Evolutionary conservation across 805 yeast genomes (phyloP).

Genomic region (Hanseniaspora vineae): DNA sequence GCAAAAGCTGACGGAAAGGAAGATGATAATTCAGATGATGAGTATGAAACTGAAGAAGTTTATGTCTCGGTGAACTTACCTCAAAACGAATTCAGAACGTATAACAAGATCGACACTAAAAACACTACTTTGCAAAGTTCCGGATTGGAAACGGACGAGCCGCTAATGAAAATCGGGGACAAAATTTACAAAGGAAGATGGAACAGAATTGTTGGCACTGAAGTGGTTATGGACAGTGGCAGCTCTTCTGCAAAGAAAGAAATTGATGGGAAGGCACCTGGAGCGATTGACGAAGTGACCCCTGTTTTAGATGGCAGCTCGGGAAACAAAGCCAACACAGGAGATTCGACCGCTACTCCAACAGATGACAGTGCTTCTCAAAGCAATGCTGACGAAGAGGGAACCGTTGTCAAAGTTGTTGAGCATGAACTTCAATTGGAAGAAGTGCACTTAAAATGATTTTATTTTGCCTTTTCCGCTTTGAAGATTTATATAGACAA

Average conservation of each 20-base stretch:
- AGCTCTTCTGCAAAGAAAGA: not conserved
- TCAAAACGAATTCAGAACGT: conserved; percentile 13
- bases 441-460: not conserved
- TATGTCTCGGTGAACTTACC: conserved; percentile 45
- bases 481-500: too few species aligned
- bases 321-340: not conserved
- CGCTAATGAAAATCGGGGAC: conserved; percentile 45
- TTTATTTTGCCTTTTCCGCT: too few species aligned
- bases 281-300: too few species aligned
- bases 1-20: conserved; percentile 3
- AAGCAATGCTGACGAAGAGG: conserved; percentile 4
- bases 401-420: not conserved
- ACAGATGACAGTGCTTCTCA: not conserved
- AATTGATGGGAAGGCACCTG: too few species aligned
- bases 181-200: conserved; percentile 62
- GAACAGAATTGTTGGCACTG: conserved; percentile 73
- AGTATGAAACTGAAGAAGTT: conserved; percentile 30
- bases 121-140: conserved; percentile 37
- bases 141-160: conserved; percentile 41
- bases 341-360: not conserved
- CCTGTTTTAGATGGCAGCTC: too few species aligned
- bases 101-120: conserved; percentile 20
- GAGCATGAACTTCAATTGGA: not conserved
- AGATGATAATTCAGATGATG: conserved; percentile 21
- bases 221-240: conserved; percentile 23